phyloP scores from a whole-genome alignment of 2,329 filamentous ascomycete genomes.

The Myriosclerotinia duriaeana region DNA sequence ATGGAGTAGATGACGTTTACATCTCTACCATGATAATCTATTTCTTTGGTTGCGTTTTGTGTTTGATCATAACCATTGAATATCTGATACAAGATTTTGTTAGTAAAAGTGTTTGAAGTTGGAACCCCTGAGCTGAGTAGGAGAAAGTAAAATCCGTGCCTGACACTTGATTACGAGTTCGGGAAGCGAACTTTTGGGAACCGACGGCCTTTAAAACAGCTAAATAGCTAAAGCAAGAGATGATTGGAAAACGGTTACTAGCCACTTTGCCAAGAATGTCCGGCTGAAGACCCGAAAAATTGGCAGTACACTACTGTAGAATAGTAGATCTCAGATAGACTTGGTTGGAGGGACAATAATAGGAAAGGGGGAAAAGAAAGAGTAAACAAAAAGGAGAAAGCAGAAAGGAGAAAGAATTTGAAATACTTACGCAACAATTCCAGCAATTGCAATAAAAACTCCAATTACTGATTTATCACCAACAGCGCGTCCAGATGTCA shows the following conservation, averaged over 20 bases:
- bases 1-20: background rate
- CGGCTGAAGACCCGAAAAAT: no score
- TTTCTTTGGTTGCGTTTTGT: conserved; percentile 39
- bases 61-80: conserved; percentile 49
- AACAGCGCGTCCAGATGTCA: conserved; percentile 54
- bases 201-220: background rate
- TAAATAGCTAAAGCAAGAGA: background rate
- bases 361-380: conserved; percentile 3
- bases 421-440: conserved; percentile 55
- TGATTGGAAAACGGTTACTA: background rate
- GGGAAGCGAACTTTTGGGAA: background rate
- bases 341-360: no score
- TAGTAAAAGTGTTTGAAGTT: background rate
- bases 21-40: conserved; percentile 22
- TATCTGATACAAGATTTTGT: conserved; percentile 42
- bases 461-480: conserved; percentile 56
- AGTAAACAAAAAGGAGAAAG: background rate
- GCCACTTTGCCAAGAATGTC: conserved; percentile 1
- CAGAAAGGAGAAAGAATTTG: no score
- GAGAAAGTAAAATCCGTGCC: background rate
- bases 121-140: no score
- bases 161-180: conserved; percentile 1
- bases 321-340: background rate
- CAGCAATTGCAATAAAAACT: conserved; percentile 55
- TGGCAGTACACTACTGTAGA: no score